Evolutionary conservation across 177 flowering plant genomes (phyloP).

Genomic region (Vitis hybrid): DNA sequence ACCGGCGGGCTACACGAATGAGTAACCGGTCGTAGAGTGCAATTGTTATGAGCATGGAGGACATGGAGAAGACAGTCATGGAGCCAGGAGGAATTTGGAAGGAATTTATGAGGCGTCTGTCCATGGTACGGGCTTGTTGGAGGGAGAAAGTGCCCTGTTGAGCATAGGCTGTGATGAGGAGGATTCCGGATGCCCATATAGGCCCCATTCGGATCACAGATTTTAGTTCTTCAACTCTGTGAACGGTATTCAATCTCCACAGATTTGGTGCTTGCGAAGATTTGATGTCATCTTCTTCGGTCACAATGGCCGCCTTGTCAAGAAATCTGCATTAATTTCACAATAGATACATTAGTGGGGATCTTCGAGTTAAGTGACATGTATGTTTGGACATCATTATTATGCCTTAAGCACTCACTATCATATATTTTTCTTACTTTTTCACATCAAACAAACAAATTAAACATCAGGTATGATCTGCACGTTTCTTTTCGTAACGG

Average conservation of each 20-base stretch:
- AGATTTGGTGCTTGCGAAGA: conserved; percentile 41
- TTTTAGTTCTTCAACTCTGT: conserved; percentile 89
- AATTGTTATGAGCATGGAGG: conserved; percentile 44
- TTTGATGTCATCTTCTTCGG: conserved; percentile 51
- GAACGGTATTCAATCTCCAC: conserved; percentile 86
- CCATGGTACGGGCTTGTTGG: conserved; percentile 81
- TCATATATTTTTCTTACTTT: too few species aligned
- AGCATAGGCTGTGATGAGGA: conserved; percentile 76
- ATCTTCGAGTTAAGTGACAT: too few species aligned
- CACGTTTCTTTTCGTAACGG: too few species aligned
- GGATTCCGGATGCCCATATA: conserved; percentile 90
- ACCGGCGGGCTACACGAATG: conserved; percentile 27
- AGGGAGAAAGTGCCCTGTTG: conserved; percentile 87
- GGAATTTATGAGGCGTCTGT: conserved; percentile 60
- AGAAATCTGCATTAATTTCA: conserved; percentile 49
- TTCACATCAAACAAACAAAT: too few species aligned
- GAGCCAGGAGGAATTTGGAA: conserved; percentile 92
- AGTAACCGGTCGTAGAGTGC: conserved; percentile 45
- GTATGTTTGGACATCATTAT: neutral
- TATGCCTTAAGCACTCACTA: too few species aligned
- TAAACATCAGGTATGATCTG: too few species aligned
- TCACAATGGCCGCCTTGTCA: conserved; percentile 85
- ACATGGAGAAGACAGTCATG: conserved; percentile 48
- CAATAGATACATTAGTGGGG: neutral
- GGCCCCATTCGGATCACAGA: conserved; percentile 87